A percentile compares a stretch with the other conserved stretches of the same genome.
phyloP scores from a whole-genome alignment of 192 early-diverging fungal species.

The Backusella tarrabulga region DNA sequence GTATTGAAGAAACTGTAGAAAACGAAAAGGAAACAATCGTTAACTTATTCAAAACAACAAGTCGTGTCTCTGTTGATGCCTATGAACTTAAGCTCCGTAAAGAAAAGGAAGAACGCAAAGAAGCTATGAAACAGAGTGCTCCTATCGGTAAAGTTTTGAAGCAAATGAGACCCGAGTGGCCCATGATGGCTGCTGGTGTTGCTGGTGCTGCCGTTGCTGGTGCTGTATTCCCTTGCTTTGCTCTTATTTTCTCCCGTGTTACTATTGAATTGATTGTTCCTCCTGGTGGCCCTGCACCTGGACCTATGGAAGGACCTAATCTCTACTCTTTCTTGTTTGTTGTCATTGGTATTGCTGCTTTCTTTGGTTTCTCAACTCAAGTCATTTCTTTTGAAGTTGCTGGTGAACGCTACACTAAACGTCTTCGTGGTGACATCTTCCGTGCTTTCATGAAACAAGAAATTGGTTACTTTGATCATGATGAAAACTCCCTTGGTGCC shows the following conservation, averaged over 20 bases:
- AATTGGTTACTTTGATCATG: conserved; percentile 82
- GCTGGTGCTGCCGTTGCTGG: conserved; percentile 67
- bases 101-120: conserved; percentile 37
- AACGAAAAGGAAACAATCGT: not conserved
- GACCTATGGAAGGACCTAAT: conserved; percentile 36
- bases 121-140: conserved; percentile 43
- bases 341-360: conserved; percentile 58
- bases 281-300: conserved; percentile 20
- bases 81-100: conserved; percentile 34
- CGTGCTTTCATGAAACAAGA: conserved; percentile 78
- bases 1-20: not conserved
- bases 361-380: conserved; percentile 60
- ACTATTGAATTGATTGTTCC: conserved; percentile 3
- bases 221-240: conserved; percentile 73
- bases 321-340: conserved; percentile 44
- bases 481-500: conserved; percentile 70
- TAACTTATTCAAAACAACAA: conserved; percentile 1
- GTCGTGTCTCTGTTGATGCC: conserved; percentile 3
- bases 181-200: conserved; percentile 51
- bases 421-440: conserved; percentile 67
- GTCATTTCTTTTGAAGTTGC: conserved; percentile 59
- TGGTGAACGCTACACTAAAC: conserved; percentile 63
- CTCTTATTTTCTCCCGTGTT: conserved; percentile 57
- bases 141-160: conserved; percentile 51
- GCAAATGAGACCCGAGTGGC: conserved; percentile 51